Conservation (phyloP, 805 yeast species). For the Suhomyces kilbournensis region DNA sequence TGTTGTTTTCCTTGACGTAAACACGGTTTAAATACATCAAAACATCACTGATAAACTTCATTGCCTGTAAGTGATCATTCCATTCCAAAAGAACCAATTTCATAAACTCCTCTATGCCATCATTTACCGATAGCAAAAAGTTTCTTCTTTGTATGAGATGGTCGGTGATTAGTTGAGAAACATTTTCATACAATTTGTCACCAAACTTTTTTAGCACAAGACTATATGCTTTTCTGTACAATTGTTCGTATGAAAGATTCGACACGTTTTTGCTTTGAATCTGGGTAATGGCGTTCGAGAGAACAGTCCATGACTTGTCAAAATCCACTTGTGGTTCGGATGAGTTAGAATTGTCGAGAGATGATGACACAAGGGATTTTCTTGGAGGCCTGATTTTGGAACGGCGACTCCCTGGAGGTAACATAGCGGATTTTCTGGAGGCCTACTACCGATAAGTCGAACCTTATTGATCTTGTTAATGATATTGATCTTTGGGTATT, state of each 20-base stretch:
- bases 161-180: constrained; percentile 43
- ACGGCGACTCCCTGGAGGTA: constrained; percentile 37
- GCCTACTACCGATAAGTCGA: neutral
- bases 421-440: constrained; percentile 1
- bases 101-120: constrained; percentile 32
- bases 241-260: constrained; percentile 73
- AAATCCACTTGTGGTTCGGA: constrained; percentile 46
- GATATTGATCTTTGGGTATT: neutral
- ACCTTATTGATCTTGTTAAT: neutral
- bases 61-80: constrained; percentile 68
- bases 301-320: constrained; percentile 61
- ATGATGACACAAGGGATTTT: constrained; percentile 28
- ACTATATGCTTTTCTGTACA: constrained; percentile 76
- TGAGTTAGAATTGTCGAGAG: constrained; percentile 16
- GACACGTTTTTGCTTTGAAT: constrained; percentile 73
- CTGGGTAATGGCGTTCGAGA: constrained; percentile 65
- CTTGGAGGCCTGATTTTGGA: constrained; percentile 68
- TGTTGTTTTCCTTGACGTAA: constrained; percentile 66
- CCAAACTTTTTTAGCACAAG: constrained; percentile 72
- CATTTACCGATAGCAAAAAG: constrained; percentile 15
- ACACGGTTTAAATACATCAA: constrained; percentile 85
- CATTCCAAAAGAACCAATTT: constrained; percentile 47
- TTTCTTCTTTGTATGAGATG: constrained; percentile 38
- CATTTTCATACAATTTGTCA: constrained; percentile 59
- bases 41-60: constrained; percentile 80